phyloP scores from a whole-genome alignment of 1,139 yeast genomes.

The Zhuliangozyma parablackwelliae region DNA sequence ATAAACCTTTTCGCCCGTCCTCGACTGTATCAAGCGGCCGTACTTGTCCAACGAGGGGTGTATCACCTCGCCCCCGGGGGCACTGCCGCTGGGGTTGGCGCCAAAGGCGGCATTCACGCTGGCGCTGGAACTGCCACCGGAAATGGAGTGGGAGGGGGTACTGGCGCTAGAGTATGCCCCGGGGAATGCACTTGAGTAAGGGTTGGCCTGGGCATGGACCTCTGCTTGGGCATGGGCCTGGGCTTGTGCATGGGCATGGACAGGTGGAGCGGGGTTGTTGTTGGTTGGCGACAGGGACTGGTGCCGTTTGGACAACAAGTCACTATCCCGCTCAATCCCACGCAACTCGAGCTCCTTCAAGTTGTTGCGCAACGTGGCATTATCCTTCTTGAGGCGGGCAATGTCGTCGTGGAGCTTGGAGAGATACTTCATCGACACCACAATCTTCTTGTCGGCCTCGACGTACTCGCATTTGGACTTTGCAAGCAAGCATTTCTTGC shows the following conservation, averaged over 20 bases:
- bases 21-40: conserved; percentile 65
- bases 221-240: too few relatives aligned
- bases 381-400: conserved; percentile 47
- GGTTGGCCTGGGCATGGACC: too few relatives aligned
- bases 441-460: conserved; percentile 74
- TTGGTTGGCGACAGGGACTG: conserved; percentile 4
- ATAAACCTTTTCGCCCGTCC: conserved; percentile 70
- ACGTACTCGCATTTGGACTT: conserved; percentile 66
- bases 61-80: conserved; percentile 39
- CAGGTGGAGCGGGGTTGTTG: too few relatives aligned
- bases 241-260: too few relatives aligned
- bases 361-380: conserved; percentile 50
- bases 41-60: conserved; percentile 67
- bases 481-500: conserved; percentile 59
- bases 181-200: not conserved
- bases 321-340: too few relatives aligned
- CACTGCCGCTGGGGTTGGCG: not conserved
- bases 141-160: not conserved
- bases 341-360: conserved; percentile 27
- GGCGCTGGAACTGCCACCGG: not conserved
- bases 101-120: not conserved
- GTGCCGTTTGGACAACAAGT: not conserved
- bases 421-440: conserved; percentile 70
- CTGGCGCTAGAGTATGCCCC: not conserved
- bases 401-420: conserved; percentile 67